phyloP scores from a whole-genome alignment of 2,329 filamentous ascomycete species.

The Sclerotinia trifoliorum region DNA sequence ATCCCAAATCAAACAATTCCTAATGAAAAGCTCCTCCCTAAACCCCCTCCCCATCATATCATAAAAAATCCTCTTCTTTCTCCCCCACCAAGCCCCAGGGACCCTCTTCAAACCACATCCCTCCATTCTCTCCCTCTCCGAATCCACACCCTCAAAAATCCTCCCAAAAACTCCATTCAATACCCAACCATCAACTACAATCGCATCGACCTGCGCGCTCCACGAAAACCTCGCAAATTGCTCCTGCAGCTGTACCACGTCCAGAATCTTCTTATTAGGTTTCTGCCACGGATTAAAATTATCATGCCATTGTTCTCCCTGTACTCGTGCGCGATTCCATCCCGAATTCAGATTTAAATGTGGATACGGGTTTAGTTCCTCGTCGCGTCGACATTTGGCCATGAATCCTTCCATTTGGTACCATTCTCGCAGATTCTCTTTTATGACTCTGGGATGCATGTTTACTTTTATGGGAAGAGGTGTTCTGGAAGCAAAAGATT shows the following conservation, averaged over 20 bases:
- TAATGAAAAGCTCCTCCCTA: conserved; percentile 21
- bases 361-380: conserved; percentile 8
- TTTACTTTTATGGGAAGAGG: not conserved
- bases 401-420: conserved; percentile 1
- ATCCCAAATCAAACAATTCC: conserved; percentile 16
- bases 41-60: conserved; percentile 25
- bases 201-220: conserved; percentile 23
- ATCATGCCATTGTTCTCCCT: conserved; percentile 14
- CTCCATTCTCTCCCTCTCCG: conserved; percentile 7
- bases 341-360: conserved; percentile 12
- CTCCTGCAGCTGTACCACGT: not conserved
- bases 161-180: conserved; percentile 26
- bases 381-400: not conserved
- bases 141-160: conserved; percentile 27
- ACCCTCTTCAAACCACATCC: conserved; percentile 16
- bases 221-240: conserved; percentile 18
- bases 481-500: conserved; percentile 12
- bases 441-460: not conserved
- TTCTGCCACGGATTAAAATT: not conserved
- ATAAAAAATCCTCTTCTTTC: conserved; percentile 24
- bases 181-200: conserved; percentile 24
- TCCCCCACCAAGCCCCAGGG: conserved; percentile 29
- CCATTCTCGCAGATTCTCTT: conserved; percentile 11
- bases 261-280: not conserved
- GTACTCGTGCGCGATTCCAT: conserved; percentile 9